Conservation (phyloP, 2,329 filamentous ascomycete species). For the Metarhizium guizhouense region DNA sequence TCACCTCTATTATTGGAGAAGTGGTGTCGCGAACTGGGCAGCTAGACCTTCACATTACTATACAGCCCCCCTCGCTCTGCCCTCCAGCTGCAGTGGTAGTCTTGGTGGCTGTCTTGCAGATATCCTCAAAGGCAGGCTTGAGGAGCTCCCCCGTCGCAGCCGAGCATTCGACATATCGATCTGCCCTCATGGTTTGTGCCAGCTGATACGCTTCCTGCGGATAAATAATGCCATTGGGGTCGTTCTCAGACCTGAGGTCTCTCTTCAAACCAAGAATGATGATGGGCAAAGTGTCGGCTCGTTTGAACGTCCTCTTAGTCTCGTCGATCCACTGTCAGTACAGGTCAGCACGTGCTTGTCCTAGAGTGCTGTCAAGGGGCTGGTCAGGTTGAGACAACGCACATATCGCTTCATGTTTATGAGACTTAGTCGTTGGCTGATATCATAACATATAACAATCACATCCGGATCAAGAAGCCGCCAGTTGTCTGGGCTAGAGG, state of each 20-base stretch:
- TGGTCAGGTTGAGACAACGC: constrained; percentile 15
- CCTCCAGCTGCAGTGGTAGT: constrained; percentile 37
- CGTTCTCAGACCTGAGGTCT: constrained; percentile 47
- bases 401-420: constrained; percentile 50
- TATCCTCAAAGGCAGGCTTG: constrained; percentile 49
- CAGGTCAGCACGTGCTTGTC: background rate
- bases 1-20: background rate
- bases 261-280: constrained; percentile 52
- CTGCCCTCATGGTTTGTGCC: constrained; percentile 49
- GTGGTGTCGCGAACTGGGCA: background rate
- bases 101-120: constrained; percentile 46
- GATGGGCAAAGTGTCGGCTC: constrained; percentile 41
- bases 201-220: constrained; percentile 51
- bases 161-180: constrained; percentile 57
- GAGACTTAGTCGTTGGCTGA: constrained; percentile 47
- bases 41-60: constrained; percentile 32
- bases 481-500: constrained; percentile 50
- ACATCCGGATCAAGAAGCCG: constrained; percentile 48
- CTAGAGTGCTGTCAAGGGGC: constrained; percentile 4
- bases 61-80: constrained; percentile 47
- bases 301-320: constrained; percentile 37
- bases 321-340: constrained; percentile 46
- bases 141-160: constrained; percentile 51
- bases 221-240: constrained; percentile 52
- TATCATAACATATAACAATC: constrained; percentile 52